A percentile compares a stretch with the other conserved stretches of the same genome.
Evolutionary conservation across 1,284 basidiomycete species (phyloP).

Genomic region (Pterulicium gracile): DNA sequence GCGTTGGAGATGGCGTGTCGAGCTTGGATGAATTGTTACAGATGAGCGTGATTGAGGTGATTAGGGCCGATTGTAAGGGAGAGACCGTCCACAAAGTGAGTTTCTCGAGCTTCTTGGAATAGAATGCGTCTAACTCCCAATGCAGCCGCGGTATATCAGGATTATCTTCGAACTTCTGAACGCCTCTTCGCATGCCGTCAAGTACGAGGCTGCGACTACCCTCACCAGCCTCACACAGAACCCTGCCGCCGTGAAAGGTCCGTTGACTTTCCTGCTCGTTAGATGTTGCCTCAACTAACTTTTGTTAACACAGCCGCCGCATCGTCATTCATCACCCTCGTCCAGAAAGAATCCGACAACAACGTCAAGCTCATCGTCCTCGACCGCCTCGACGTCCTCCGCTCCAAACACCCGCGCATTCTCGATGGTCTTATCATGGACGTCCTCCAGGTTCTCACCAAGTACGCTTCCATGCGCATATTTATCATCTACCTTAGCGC

Average conservation of each 20-base stretch:
- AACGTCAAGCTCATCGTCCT: conserved; percentile 99
- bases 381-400: conserved; percentile 80
- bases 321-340: conserved; percentile 80
- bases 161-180: conserved; percentile 93
- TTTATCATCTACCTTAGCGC: too few relatives aligned
- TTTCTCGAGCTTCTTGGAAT: conserved; percentile 10
- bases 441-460: conserved; percentile 83
- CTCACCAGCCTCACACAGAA: conserved; percentile 94
- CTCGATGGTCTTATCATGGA: conserved; percentile 95
- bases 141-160: conserved; percentile 82
- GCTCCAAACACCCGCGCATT: conserved; percentile 84
- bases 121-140: conserved; percentile 9
- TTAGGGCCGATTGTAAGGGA: conserved; percentile 81
- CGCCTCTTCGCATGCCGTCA: conserved; percentile 88
- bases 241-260: conserved; percentile 91
- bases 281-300: conserved; percentile 5
- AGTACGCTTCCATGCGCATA: conserved; percentile 33
- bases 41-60: conserved; percentile 93
- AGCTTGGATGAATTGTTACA: conserved; percentile 91
- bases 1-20: conserved; percentile 78
- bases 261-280: conserved; percentile 7
- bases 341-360: conserved; percentile 95
- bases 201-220: conserved; percentile 96
- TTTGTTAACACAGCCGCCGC: conserved; percentile 75
- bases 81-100: conserved; percentile 74